Base-by-base conservation (phyloP, 352 stramenopile genomes). In the Plasmopara viticola region DNA sequence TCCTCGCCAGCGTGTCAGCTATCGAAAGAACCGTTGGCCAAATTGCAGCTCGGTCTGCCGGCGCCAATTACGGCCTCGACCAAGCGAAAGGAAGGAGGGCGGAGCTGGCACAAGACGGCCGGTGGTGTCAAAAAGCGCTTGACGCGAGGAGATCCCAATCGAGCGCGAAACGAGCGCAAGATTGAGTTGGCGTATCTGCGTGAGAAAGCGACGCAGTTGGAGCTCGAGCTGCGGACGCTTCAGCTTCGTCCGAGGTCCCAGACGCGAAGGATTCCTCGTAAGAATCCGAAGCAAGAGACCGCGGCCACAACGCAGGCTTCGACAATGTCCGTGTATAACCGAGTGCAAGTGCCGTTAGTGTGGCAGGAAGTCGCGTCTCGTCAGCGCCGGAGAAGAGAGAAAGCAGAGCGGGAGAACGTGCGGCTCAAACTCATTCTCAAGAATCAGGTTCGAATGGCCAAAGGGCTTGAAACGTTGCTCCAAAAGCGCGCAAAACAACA, bases 131-230 rank as follows among this genome's bases (percentile, higher is more conserved):
- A 67, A 40, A 78, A 70, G 53, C 60, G 59, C 39, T 56, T 69
- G 43, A 72, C 64, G 5, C 68, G 68, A 52, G 58, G 62, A 45
- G 61, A 72, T 51, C 61, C 64, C 0, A 72, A 72, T 15, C 39
- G 56, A 48, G 64, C 64, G 31, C 47, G 64, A 12, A 68, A 72
- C 35, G 64, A 72, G 44, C 45, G 64, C 5, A 90, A 90, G 47
- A 78, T 90, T 18, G 81, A 92, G 20, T 66, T 82, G 12, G 61
- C 62, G 0, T 92, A 86, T 53, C 51, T 92, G 8, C 71, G 83
- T 39, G 64, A 87, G 51, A 89, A 89, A 57, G 76, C 76, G 15
- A 56, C 82, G 12, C 69, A 65, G 14, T 44, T 89, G 49, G 70
- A 86, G 41, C 60, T 74, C n/a, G 84, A 89, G 56, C 49, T 89